phyloP scores from a whole-genome alignment of 345 rosid species.

The Psidium friedrichsthalianum region DNA sequence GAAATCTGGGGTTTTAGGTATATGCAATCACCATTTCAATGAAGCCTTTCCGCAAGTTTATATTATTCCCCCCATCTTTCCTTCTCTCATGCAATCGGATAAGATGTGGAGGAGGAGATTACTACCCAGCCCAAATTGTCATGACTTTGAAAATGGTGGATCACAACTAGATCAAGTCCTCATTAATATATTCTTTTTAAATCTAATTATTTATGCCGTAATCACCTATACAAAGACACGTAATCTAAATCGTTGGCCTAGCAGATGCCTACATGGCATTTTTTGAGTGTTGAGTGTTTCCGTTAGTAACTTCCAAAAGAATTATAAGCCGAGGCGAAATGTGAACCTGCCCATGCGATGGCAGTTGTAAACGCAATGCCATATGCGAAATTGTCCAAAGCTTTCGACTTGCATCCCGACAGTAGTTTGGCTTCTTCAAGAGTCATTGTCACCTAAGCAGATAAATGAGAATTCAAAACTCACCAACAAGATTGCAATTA shows the following conservation, averaged over 20 bases:
- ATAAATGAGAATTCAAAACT: background rate
- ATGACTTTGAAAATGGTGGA: background rate
- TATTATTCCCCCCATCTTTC: background rate
- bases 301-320: background rate
- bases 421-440: constrained; percentile 22
- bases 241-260: background rate
- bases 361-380: constrained; percentile 15
- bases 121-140: background rate
- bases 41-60: background rate
- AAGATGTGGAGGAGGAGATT: background rate
- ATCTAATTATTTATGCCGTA: background rate
- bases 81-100: background rate
- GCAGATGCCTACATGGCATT: background rate
- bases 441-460: constrained; percentile 26
- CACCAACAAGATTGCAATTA: background rate
- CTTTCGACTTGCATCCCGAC: constrained; percentile 15
- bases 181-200: background rate
- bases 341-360: constrained; percentile 27
- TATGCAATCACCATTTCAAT: background rate
- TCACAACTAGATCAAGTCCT: background rate
- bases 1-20: background rate
- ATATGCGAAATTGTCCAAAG: constrained; percentile 7
- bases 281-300: background rate
- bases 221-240: background rate
- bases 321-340: background rate